Percentiles rank a stretch among this genome's conserved stretches.
These are phyloP conservation scores for Talaromyces funiculosus DNA, from an alignment of 2,329 filamentous ascomycete genomes.

Conservation along the genomic window DNA sequence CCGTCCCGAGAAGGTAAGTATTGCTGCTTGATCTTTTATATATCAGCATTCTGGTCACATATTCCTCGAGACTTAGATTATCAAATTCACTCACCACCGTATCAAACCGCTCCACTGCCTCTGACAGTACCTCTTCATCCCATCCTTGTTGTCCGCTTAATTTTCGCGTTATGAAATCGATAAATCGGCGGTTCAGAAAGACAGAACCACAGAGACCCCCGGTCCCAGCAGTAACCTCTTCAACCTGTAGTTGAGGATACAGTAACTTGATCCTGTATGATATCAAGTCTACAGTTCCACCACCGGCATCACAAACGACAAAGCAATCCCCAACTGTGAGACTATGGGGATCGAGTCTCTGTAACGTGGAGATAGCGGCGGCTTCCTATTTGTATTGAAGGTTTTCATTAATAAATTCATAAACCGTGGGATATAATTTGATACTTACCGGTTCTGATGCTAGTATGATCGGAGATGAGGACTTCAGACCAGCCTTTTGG, in stretches of 20 bases:
- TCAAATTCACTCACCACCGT: background rate
- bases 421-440: background rate
- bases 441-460: background rate
- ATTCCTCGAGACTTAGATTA: background rate
- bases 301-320: conserved; percentile 94
- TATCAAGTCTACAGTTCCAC: conserved; percentile 97
- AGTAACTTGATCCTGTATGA: conserved; percentile 98
- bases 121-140: background rate
- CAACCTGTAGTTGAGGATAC: conserved; percentile 84
- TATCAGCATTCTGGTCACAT: background rate
- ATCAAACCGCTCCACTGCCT: background rate
- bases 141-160: background rate
- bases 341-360: conserved; percentile 85
- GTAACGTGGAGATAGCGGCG: conserved; percentile 79
- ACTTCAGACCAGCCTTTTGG: conserved; percentile 89
- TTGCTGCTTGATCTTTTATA: background rate
- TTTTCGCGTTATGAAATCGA: conserved; percentile 60
- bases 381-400: conserved; percentile 87
- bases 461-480: conserved; percentile 37
- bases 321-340: conserved; percentile 95
- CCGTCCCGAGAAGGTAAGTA: background rate
- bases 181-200: conserved; percentile 94
- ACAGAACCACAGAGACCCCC: conserved; percentile 97
- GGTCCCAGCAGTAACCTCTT: conserved; percentile 93
- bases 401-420: background rate